phyloP scores from a whole-genome alignment of 2,329 filamentous ascomycete species.

The Hypomyces perniciosus region DNA sequence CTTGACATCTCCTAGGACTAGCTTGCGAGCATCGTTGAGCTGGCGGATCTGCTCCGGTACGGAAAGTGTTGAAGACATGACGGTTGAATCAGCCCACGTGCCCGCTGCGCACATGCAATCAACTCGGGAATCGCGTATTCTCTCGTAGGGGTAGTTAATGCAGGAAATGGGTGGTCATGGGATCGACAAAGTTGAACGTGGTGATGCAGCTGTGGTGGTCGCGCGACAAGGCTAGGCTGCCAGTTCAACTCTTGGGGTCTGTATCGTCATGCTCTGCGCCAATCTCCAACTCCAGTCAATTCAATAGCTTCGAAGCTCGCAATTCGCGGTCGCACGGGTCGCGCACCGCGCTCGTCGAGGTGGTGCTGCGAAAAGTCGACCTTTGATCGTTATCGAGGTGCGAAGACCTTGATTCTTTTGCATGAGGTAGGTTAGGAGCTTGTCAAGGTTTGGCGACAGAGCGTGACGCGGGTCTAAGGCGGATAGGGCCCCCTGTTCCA shows the following conservation, averaged over 20 bases:
- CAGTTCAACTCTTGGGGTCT: constrained; percentile 16
- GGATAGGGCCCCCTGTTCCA: constrained; percentile 6
- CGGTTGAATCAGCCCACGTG: constrained; percentile 15
- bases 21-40: constrained; percentile 82
- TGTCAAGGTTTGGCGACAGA: constrained; percentile 13
- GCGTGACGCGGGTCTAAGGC: constrained; percentile 13
- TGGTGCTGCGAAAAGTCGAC: neutral
- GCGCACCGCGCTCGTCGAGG: neutral
- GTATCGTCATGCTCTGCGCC: constrained; percentile 24
- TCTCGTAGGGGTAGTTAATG: neutral
- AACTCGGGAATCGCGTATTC: neutral
- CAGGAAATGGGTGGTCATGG: constrained; percentile 6
- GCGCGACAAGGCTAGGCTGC: constrained; percentile 27
- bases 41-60: constrained; percentile 76
- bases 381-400: neutral
- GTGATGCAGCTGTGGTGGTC: constrained; percentile 17
- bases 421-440: constrained; percentile 1
- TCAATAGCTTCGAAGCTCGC: neutral
- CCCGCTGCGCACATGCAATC: constrained; percentile 3
- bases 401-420: neutral
- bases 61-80: constrained; percentile 52
- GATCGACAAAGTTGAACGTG: constrained; percentile 5
- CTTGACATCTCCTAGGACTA: constrained; percentile 78
- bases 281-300: constrained; percentile 14
- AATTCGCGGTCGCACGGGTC: constrained; percentile 4